Percentiles rank a stretch among this genome's conserved stretches.
These are phyloP conservation scores for Aspergillus biplanus DNA, from an alignment of 495 filamentous ascomycete genomes.

Conservation along the genomic window DNA sequence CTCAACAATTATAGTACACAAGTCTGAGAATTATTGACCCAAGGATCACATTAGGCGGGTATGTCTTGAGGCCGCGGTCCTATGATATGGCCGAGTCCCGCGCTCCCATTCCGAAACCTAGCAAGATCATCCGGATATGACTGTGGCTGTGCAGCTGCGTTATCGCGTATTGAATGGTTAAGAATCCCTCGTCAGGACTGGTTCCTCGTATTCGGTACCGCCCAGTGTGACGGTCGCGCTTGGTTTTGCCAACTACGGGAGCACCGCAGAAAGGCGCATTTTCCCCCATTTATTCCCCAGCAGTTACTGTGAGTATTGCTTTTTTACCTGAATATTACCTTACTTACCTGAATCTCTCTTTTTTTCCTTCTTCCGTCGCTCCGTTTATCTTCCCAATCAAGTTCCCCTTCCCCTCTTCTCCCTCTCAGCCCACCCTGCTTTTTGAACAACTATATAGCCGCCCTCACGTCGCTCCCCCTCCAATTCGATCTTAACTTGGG, in stretches of 20 bases:
- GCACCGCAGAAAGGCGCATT: background rate
- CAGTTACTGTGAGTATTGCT: too few species aligned
- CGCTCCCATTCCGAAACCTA: background rate
- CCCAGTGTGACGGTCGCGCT: conserved; percentile 12
- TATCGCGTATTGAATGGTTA: too few species aligned
- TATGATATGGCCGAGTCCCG: background rate
- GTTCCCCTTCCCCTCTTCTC: conserved; percentile 3
- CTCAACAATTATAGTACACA: background rate
- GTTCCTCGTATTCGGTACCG: conserved; percentile 15
- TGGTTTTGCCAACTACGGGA: conserved; percentile 5
- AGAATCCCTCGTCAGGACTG: background rate
- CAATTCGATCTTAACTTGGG: background rate
- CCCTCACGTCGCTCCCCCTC: background rate
- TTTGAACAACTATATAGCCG: background rate
- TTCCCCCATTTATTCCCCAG: background rate
- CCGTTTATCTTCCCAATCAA: conserved; percentile 1
- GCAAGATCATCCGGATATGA: background rate
- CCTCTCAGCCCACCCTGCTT: conserved; percentile 1
- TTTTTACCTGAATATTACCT: conserved; percentile 7
- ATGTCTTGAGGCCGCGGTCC: background rate
- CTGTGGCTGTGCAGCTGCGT: conserved; percentile 17
- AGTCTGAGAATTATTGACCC: background rate
- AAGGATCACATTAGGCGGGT: background rate
- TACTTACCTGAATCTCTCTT: background rate
- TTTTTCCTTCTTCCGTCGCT: conserved; percentile 10